Evolutionary conservation across 331 rosid genomes (phyloP).

Genomic region (Quercus lobata): DNA sequence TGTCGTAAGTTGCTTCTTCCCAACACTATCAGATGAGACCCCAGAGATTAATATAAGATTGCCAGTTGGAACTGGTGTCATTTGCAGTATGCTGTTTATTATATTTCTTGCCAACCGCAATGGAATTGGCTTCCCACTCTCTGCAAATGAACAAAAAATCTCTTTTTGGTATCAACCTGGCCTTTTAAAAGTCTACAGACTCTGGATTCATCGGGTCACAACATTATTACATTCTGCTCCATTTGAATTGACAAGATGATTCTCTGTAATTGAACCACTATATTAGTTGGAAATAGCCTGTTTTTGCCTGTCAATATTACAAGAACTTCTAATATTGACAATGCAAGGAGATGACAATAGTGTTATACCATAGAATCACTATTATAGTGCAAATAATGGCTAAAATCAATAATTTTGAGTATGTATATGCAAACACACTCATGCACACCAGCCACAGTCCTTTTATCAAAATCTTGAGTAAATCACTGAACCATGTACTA

Average conservation of each 20-base stretch:
- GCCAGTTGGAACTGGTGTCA: constrained; percentile 76
- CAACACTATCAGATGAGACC: constrained; percentile 59
- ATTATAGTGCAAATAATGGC: neutral
- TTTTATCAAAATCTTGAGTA: neutral
- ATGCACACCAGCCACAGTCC: neutral
- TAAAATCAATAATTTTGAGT: too few relatives aligned
- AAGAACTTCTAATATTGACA: neutral
- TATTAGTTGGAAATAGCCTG: neutral
- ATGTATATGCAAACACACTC: neutral
- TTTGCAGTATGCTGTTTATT: constrained; percentile 70
- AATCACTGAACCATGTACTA: too few relatives aligned
- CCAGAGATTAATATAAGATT: constrained; percentile 58
- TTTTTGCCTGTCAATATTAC: neutral
- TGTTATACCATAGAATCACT: neutral
- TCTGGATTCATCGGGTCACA: neutral
- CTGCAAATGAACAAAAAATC: constrained; percentile 26
- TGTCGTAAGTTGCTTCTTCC: constrained; percentile 70
- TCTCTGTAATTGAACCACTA: neutral
- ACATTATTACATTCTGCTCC: neutral
- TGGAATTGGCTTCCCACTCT: constrained; percentile 86
- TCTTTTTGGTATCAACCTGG: neutral
- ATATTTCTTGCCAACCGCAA: constrained; percentile 70
- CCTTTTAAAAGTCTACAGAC: neutral
- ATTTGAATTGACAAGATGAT: neutral
- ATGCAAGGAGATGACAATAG: neutral